Evolutionary conservation across 2,329 filamentous ascomycete species (phyloP).

Genomic region (Epichloe elymi): DNA sequence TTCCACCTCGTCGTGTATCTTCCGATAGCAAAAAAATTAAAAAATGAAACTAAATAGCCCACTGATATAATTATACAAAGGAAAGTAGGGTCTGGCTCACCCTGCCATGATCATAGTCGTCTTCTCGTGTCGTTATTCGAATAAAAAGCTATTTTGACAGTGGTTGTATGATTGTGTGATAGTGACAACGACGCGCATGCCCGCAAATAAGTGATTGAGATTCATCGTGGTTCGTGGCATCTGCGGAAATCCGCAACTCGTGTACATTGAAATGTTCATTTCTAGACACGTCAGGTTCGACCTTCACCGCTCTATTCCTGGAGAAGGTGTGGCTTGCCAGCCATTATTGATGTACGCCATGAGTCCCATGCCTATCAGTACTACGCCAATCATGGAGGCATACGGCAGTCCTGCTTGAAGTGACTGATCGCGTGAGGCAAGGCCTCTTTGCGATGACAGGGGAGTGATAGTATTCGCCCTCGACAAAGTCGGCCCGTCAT

Average conservation of each 20-base stretch:
- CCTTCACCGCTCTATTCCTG: slow-evolving; percentile 20
- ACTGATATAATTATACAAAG: slow-evolving; percentile 6
- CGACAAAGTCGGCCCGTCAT: slow-evolving; percentile 31
- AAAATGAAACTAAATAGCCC: neutral
- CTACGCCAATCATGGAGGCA: slow-evolving; percentile 70
- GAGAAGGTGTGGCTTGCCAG: slow-evolving; percentile 43
- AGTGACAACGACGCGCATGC: neutral
- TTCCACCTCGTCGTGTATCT: slow-evolving; percentile 1
- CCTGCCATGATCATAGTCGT: slow-evolving; percentile 8
- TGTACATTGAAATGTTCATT: neutral
- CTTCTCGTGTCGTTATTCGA: slow-evolving; percentile 8
- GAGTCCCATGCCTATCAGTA: slow-evolving; percentile 66
- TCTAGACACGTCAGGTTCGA: neutral
- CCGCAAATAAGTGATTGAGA: neutral
- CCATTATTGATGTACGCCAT: slow-evolving; percentile 85
- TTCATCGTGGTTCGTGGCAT: neutral
- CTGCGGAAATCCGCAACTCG: neutral
- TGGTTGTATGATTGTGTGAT: neutral
- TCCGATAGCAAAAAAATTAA: neutral
- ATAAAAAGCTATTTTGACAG: slow-evolving; percentile 9
- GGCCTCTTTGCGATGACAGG: slow-evolving; percentile 24
- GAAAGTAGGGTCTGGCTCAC: slow-evolving; percentile 5
- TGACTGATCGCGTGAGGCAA: slow-evolving; percentile 29
- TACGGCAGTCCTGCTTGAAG: slow-evolving; percentile 52
- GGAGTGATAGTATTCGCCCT: slow-evolving; percentile 37